Percentiles rank a stretch among this genome's conserved stretches.
Conservation (phyloP, 1,284 basidiomycete species). For the Ustilago nuda region DNA sequence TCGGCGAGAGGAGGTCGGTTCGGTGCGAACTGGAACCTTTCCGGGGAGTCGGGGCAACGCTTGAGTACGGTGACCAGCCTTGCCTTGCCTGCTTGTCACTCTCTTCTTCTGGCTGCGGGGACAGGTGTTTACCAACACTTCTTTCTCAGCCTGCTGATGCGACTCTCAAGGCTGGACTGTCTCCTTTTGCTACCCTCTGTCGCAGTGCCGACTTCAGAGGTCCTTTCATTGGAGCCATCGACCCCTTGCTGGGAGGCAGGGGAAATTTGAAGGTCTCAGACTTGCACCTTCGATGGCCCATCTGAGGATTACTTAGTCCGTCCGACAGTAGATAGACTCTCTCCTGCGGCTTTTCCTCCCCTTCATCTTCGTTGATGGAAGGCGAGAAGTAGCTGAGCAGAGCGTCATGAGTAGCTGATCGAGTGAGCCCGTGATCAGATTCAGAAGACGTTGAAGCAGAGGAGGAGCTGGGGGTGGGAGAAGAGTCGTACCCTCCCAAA, state of each 20-base stretch:
- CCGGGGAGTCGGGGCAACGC: conserved; percentile 28
- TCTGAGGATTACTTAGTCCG: conserved; percentile 17
- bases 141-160: not conserved
- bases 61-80: conserved; percentile 43
- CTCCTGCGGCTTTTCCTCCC: not conserved
- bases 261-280: conserved; percentile 44
- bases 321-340: conserved; percentile 35
- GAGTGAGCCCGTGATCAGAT: not conserved
- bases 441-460: conserved; percentile 14
- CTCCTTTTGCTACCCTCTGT: not conserved
- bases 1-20: not conserved
- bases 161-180: not conserved
- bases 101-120: conserved; percentile 16
- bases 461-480: conserved; percentile 17
- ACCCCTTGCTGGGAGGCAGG: conserved; percentile 17
- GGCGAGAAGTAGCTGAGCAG: conserved; percentile 36
- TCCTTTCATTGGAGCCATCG: not conserved
- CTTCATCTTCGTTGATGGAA: not conserved
- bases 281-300: conserved; percentile 14
- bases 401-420: conserved; percentile 30
- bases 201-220: conserved; percentile 32
- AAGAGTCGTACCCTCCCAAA: conserved; percentile 21
- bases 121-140: not conserved
- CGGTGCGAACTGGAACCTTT: conserved; percentile 16
- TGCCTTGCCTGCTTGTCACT: conserved; percentile 8